These are phyloP conservation scores for Gossypium gossypioides DNA, from an alignment of 441 rosid genomes.

Conservation along the genomic window DNA sequence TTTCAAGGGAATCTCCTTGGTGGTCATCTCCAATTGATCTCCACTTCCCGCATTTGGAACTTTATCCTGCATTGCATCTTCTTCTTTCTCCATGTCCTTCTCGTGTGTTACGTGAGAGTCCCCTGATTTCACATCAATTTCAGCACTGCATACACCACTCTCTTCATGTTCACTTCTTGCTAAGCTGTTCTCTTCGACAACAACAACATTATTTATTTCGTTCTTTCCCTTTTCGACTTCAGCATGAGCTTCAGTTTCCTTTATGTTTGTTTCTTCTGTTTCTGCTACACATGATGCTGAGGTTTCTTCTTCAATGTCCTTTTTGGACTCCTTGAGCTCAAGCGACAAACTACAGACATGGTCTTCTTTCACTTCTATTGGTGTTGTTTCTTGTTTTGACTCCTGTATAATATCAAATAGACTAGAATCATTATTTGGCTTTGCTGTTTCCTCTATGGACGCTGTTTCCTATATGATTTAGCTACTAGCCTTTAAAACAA, in stretches of 20 bases:
- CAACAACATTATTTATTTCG: constrained; percentile 9
- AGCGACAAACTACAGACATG: background rate
- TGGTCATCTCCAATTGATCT: constrained; percentile 5
- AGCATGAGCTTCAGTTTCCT: constrained; percentile 12
- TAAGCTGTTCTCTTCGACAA: constrained; percentile 15
- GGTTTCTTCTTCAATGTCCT: constrained; percentile 20
- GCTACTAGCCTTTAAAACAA: constrained; percentile 5
- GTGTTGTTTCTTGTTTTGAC: background rate
- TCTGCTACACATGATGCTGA: background rate
- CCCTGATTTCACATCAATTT: constrained; percentile 12
- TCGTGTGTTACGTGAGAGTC: background rate
- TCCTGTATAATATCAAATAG: background rate
- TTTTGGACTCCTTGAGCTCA: background rate
- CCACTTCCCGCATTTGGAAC: constrained; percentile 12
- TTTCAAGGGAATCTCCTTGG: background rate
- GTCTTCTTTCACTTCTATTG: constrained; percentile 13
- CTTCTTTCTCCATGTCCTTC: constrained; percentile 10
- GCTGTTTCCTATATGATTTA: constrained; percentile 14
- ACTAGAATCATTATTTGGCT: background rate
- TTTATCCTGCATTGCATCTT: constrained; percentile 14
- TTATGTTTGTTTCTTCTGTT: constrained; percentile 14
- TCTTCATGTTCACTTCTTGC: constrained; percentile 9
- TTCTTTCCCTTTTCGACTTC: constrained; percentile 20
- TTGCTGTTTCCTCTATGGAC: background rate
- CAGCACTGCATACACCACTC: background rate